Evolutionary conservation across 176 grass and related monocot species (phyloP), one percentile per base, ranked within the genome.

Genomic region (Avena atlantica): DNA sequence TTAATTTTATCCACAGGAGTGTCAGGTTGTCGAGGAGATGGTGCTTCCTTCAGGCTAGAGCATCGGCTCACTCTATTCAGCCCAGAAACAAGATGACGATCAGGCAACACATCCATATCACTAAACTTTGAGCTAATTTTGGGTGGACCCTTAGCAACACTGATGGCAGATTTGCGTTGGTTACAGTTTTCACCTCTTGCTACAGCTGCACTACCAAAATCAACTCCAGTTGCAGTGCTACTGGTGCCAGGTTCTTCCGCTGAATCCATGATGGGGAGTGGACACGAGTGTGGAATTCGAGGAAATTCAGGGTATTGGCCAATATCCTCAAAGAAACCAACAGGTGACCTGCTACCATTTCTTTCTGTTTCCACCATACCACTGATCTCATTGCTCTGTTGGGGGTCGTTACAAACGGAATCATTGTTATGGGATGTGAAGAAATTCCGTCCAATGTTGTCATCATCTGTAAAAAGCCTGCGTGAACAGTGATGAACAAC

Each of bases 221-320:
- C 56, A 84, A 72, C 62, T 82, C 55, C 61, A n/a, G 53, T 16
- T 45, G 60, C 8, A 67, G 64, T 77, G 62, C 58, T 78, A 74
- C 42, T 45, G 29, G 68, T 70, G 40, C 20, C 75, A 81, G 70
- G 56, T 47, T 81, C 89, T 74, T 93, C 64, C 4, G 83, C 37
- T 74, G 70, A 84, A 74, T 84, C 84, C 72, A 90, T 79, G 83
- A 61, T 13, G 79, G 89, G 87, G 76, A 95, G 93, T 64, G 92
- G 92, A 84, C 91, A 95, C 40, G 94, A 93, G 83, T 89, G 77
- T 45, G 97, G 94, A 88, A 99, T 45, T 68, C 9, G 69, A 81
- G 82, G 29, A 86, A 84, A 85, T 76, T 76, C 81, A 71, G 65
- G 56, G 36, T 70, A 81, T 67, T 74, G 57, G n/a, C 58, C 67